A percentile compares a stretch with the other conserved stretches of the same genome.
These are phyloP conservation scores for Lodderomyces parapsilosis DNA, from an alignment of 1,139 yeast genomes.

Conservation along the genomic window DNA sequence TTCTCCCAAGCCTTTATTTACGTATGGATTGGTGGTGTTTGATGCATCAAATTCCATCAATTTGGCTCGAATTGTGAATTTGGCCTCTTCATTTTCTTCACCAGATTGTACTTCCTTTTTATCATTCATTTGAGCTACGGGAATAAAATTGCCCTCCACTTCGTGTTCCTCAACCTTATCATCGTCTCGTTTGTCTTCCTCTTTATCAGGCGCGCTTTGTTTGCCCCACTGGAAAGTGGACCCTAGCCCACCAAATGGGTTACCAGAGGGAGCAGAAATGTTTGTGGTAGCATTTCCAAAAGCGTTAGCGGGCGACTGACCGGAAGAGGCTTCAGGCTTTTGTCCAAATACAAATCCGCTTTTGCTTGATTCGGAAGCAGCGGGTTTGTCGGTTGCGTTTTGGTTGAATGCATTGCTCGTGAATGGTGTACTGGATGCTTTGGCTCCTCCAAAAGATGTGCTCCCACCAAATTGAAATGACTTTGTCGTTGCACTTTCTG, in stretches of 20 bases:
- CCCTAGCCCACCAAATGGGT: slow-evolving; percentile 3
- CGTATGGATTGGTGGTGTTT: slow-evolving; percentile 50
- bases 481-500: slow-evolving; percentile 9
- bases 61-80: slow-evolving; percentile 70
- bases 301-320: background rate
- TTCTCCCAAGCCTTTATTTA: slow-evolving; percentile 76
- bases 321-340: slow-evolving; percentile 5
- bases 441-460: background rate
- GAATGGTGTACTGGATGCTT: background rate
- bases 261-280: background rate
- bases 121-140: slow-evolving; percentile 44
- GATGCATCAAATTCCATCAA: slow-evolving; percentile 59
- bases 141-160: slow-evolving; percentile 46
- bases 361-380: background rate
- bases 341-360: background rate
- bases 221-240: slow-evolving; percentile 4
- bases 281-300: background rate
- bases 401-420: background rate
- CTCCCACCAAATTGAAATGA: slow-evolving; percentile 21
- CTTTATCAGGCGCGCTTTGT: slow-evolving; percentile 2
- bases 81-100: slow-evolving; percentile 75
- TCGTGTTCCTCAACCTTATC: slow-evolving; percentile 29
- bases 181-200: slow-evolving; percentile 9
- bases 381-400: background rate
- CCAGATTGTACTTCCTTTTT: slow-evolving; percentile 63